phyloP scores from a whole-genome alignment of 2,329 filamentous ascomycete genomes.

The Talaromyces atroroseus region DNA sequence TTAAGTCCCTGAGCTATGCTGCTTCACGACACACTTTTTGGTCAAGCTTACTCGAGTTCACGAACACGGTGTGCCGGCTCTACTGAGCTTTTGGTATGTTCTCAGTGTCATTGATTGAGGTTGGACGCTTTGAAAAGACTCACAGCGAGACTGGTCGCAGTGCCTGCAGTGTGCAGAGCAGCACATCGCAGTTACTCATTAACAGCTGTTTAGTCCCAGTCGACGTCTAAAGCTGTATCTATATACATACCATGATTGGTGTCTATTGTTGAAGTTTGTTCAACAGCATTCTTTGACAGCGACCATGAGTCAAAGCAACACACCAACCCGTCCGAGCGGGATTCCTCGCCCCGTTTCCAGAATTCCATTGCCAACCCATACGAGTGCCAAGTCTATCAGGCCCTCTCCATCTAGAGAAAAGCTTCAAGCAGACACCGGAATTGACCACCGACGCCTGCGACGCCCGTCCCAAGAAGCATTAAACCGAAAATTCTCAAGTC shows the following conservation, averaged over 20 bases:
- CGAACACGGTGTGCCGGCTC: not conserved
- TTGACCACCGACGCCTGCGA: constrained; percentile 33
- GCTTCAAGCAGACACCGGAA: constrained; percentile 36
- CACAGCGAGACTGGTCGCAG: not conserved
- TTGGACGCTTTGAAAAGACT: not conserved
- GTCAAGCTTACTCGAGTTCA: not conserved
- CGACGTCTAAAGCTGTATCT: not conserved
- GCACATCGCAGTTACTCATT: not conserved
- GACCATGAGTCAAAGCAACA: constrained; percentile 32
- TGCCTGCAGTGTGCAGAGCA: not conserved
- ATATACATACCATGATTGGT: constrained; percentile 1
- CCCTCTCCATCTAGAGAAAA: constrained; percentile 46
- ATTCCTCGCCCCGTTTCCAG: constrained; percentile 50
- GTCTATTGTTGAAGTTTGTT: not conserved
- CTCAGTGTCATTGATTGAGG: not conserved
- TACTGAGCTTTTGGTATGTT: not conserved
- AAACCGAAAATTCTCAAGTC: constrained; percentile 13
- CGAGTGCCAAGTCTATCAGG: constrained; percentile 37
- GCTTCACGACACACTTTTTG: not conserved
- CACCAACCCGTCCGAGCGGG: constrained; percentile 27
- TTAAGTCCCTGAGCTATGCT: not conserved
- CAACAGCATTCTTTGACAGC: not conserved
- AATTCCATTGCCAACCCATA: constrained; percentile 46
- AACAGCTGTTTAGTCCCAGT: not conserved
- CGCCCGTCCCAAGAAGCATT: constrained; percentile 35